These are phyloP conservation scores for Aspergillus affinis DNA, from an alignment of 495 filamentous ascomycete species.

Conservation along the genomic window DNA sequence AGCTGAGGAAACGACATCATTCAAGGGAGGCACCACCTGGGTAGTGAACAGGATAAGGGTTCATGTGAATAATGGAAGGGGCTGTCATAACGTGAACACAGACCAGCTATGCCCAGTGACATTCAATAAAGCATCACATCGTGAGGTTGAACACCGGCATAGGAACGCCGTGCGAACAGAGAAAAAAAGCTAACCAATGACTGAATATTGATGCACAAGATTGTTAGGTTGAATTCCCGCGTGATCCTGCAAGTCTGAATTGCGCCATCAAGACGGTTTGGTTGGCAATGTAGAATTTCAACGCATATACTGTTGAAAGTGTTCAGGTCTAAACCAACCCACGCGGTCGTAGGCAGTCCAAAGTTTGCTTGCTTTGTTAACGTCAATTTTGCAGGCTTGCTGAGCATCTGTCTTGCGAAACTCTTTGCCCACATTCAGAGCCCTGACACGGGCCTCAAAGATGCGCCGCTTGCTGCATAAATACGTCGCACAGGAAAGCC, in stretches of 20 bases:
- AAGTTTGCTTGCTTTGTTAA: conserved; percentile 96
- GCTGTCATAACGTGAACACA: conserved; percentile 2
- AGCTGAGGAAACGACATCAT: not conserved
- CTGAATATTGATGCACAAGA: conserved; percentile 1
- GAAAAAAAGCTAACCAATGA: conserved; percentile 9
- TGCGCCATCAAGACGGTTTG: not conserved
- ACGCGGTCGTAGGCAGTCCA: conserved; percentile 90
- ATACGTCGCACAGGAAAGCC: conserved; percentile 87
- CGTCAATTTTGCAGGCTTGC: conserved; percentile 96
- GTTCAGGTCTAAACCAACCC: conserved; percentile 75
- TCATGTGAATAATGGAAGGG: not conserved
- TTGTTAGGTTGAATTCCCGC: not conserved
- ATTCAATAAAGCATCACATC: not conserved
- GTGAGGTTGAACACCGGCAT: not conserved
- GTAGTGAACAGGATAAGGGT: not conserved
- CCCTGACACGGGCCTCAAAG: conserved; percentile 73
- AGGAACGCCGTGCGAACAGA: not conserved
- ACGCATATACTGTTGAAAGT: conserved; percentile 54
- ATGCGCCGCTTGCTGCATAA: conserved; percentile 94
- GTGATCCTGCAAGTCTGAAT: not conserved
- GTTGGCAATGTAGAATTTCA: conserved; percentile 17
- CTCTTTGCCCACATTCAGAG: conserved; percentile 70
- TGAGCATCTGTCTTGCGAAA: conserved; percentile 98
- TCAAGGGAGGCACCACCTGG: not conserved
- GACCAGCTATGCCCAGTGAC: conserved; percentile 12